Percentiles rank a stretch among this genome's conserved stretches.
phyloP scores from a whole-genome alignment of 2,329 filamentous ascomycete species.

The Aspergillus persii region DNA sequence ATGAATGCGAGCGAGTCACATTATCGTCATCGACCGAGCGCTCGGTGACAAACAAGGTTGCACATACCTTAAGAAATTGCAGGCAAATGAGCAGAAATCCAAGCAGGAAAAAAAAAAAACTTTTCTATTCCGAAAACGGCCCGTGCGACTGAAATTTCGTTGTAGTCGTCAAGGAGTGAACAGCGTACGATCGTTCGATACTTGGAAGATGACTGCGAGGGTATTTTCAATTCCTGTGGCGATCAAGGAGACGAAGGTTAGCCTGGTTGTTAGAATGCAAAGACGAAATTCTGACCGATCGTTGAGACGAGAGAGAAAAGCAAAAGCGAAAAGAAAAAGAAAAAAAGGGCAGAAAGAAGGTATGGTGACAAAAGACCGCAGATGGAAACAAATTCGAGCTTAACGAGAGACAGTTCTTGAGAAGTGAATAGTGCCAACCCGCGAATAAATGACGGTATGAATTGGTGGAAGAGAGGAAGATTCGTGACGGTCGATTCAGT shows the following conservation, averaged over 20 bases:
- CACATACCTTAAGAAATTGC: conserved; percentile 22
- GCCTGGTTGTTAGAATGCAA: conserved; percentile 2
- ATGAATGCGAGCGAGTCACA: neutral
- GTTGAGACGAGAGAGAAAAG: neutral
- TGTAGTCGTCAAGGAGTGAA: conserved; percentile 42
- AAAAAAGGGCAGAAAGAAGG: neutral
- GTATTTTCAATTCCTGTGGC: conserved; percentile 27
- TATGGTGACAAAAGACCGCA: neutral
- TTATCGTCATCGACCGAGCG: neutral
- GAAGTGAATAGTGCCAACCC: neutral
- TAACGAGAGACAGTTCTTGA: neutral
- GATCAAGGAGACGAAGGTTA: conserved; percentile 5
- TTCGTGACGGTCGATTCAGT: neutral
- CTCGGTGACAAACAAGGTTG: neutral
- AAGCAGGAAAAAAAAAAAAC: conserved; percentile 15
- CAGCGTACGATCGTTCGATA: conserved; percentile 32
- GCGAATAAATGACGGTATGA: neutral
- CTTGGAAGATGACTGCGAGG: conserved; percentile 29
- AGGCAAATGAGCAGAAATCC: conserved; percentile 21
- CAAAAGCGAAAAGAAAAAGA: neutral
- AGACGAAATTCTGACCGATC: neutral
- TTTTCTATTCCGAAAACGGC: conserved; percentile 33
- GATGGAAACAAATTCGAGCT: neutral
- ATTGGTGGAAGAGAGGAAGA: neutral
- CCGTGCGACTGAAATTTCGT: conserved; percentile 39